Percentiles rank a stretch among this genome's conserved stretches.
Conservation (phyloP, 2,329 filamentous ascomycete genomes). For the Trichoderma koningiopsis region DNA sequence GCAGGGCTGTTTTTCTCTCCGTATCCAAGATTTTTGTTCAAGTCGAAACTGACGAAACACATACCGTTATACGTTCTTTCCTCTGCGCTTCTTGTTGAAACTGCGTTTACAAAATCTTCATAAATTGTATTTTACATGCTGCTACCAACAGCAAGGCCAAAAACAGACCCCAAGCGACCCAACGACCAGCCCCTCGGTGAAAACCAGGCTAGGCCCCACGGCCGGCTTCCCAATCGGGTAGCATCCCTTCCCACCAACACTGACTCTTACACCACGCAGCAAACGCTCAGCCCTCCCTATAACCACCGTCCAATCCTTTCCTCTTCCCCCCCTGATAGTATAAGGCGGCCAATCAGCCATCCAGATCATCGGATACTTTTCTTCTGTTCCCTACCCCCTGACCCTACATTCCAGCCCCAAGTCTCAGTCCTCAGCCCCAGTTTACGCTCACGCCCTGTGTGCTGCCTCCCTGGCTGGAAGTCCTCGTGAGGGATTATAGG, state of each 20-base stretch:
- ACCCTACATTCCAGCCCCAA: background rate
- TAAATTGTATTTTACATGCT: background rate
- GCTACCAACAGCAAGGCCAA: background rate
- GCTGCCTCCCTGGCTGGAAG: constrained; percentile 1
- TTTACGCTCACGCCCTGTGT: background rate
- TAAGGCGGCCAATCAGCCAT: constrained; percentile 19
- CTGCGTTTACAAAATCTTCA: background rate
- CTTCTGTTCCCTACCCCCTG: too few species aligned
- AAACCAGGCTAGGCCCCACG: background rate
- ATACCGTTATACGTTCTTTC: background rate
- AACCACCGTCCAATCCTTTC: background rate
- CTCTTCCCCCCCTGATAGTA: background rate
- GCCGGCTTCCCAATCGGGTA: constrained; percentile 1
- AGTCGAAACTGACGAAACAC: background rate
- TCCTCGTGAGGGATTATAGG: background rate
- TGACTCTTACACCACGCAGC: background rate
- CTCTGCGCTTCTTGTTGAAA: background rate
- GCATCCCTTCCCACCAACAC: constrained; percentile 7
- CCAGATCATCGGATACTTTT: constrained; percentile 16
- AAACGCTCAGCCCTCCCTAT: background rate
- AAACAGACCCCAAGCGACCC: constrained; percentile 10
- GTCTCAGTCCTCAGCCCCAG: background rate
- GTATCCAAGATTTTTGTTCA: background rate
- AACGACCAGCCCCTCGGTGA: constrained; percentile 7
- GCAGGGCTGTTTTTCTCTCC: background rate